Evolutionary conservation across 768 basidiomycete genomes (phyloP), one percentile per base, ranked within the genome.

Genomic region (Boletus rubropictus): DNA sequence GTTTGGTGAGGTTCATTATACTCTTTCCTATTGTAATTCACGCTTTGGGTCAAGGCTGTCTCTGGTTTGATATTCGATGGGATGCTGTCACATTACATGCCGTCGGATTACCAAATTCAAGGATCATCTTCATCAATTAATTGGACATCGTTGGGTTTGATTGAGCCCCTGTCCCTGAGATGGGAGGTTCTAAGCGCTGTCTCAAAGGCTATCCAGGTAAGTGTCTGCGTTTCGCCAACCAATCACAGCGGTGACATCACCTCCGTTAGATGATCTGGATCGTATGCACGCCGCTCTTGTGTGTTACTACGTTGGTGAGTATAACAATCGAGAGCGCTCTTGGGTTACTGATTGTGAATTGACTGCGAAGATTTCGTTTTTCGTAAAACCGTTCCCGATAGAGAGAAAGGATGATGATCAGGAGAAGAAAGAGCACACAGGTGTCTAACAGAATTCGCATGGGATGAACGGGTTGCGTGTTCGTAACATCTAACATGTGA

Each of bases 61-160:
- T 81, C 89, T 44, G 87, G 88, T 15, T 79, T 86, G 34, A 72
- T 87, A 49, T 89, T 86, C 64, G 74, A 82, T 60, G 76, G 72
- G 35, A 70, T 74, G 42, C 62, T 81, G 6, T 64, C 72, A 34
- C 63, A 60, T 31, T 69, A 69, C 45, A 64, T 86, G 54, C 84
- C 84, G 17, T 46, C 71, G 21, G 71, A 69, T 46, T 80, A 55
- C 59, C 64, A 51, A 31, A 64, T 77, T 20, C 59, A 70, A 37
- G 62, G 65, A 37, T 68, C 71, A 15, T 69, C 69, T 8, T 65
- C 75, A 14, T 76, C 78, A 5, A 72, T 84, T 47, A 68, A 85
- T 58, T 80, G 82, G 62, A 75, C 69, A 56, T 71, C 63, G 31
- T 67, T 81, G 49, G 69, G 66, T 51, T 67, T 59, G 25, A 69